phyloP scores from a whole-genome alignment of 108 stramenopile genomes.

The Cyclotella kingstonii region DNA sequence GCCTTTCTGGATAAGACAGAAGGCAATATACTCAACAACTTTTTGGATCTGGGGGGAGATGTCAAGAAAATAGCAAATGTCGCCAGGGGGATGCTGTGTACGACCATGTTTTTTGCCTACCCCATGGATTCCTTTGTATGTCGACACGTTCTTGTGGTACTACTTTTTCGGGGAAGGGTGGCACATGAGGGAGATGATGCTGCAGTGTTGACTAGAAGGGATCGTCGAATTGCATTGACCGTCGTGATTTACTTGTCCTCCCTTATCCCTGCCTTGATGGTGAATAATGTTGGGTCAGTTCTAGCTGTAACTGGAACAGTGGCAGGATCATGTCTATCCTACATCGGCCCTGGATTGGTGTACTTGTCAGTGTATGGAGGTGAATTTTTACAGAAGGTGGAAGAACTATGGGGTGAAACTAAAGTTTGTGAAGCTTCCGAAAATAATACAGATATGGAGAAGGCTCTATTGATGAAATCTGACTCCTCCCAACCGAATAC shows the following conservation, averaged over 20 bases:
- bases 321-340: slow-evolving; percentile 65
- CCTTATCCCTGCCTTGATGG: slow-evolving; percentile 65
- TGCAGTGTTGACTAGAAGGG: slow-evolving; percentile 63
- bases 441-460: slow-evolving; percentile 5
- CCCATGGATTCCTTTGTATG: slow-evolving; percentile 52
- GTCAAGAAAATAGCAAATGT: slow-evolving; percentile 42
- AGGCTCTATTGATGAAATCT: slow-evolving; percentile 7
- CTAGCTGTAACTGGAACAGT: slow-evolving; percentile 66
- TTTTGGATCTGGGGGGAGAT: slow-evolving; percentile 29
- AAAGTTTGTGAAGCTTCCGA: not conserved
- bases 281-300: slow-evolving; percentile 54
- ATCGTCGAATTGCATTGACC: slow-evolving; percentile 71
- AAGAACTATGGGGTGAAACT: slow-evolving; percentile 44
- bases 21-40: slow-evolving; percentile 77
- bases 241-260: slow-evolving; percentile 62
- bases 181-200: slow-evolving; percentile 66
- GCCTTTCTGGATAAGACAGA: slow-evolving; percentile 44
- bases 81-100: slow-evolving; percentile 35
- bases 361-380: slow-evolving; percentile 78
- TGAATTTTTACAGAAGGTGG: slow-evolving; percentile 59
- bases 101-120: slow-evolving; percentile 55
- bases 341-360: slow-evolving; percentile 80
- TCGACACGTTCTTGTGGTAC: slow-evolving; percentile 45
- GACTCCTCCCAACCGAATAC: not conserved
- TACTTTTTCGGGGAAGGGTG: slow-evolving; percentile 46